These are phyloP conservation scores for Mycena rebaudengoi DNA, from an alignment of 768 basidiomycete genomes.

Conservation along the genomic window DNA sequence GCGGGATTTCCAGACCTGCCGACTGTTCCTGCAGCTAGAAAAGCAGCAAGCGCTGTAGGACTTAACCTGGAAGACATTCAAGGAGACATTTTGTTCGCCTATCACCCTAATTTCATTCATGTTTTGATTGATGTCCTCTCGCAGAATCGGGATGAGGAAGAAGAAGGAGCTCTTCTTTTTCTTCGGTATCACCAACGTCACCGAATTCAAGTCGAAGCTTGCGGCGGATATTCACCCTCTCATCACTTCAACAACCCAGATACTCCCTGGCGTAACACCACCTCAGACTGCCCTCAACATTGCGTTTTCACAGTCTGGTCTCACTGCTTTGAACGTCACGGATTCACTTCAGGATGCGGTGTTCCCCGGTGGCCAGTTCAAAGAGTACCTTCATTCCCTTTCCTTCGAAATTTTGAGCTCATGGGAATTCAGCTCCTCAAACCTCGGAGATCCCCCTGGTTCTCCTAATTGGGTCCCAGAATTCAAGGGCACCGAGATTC, in stretches of 20 bases:
- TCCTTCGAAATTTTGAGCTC: no score
- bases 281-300: conserved; percentile 31
- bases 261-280: conserved; percentile 11
- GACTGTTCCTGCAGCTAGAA: conserved; percentile 1
- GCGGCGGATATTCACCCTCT: conserved; percentile 12
- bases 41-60: conserved; percentile 17
- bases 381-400: no score
- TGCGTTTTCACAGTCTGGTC: conserved; percentile 31
- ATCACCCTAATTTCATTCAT: background rate
- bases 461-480: conserved; percentile 23
- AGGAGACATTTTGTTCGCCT: conserved; percentile 29
- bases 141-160: conserved; percentile 33
- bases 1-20: conserved; percentile 22
- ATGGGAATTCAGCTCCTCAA: no score
- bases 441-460: conserved; percentile 24
- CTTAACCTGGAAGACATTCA: conserved; percentile 30
- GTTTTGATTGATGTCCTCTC: background rate
- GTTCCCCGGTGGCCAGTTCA: conserved; percentile 23
- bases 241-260: conserved; percentile 24
- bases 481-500: conserved; percentile 21
- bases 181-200: conserved; percentile 27
- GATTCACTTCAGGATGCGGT: conserved; percentile 20
- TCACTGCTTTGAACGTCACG: conserved; percentile 18
- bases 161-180: conserved; percentile 33
- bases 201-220: conserved; percentile 28